Conservation (phyloP, 2,329 filamentous ascomycete genomes). For the Claviceps sp. region DNA sequence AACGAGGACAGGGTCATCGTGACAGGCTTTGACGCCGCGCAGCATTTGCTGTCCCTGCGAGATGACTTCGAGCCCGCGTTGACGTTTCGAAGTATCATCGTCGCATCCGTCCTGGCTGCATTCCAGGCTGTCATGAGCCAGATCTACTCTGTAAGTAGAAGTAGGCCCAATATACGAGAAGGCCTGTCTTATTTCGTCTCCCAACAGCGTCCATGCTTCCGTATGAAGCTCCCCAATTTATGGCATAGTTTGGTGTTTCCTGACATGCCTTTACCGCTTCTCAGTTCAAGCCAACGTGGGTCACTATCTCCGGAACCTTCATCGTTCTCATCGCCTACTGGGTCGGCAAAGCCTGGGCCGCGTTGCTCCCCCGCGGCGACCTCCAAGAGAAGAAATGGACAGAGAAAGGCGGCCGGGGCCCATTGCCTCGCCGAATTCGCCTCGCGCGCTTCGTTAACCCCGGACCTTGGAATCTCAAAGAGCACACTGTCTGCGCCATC, state of each 20-base stretch:
- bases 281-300: conserved; percentile 38
- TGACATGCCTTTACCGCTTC: background rate
- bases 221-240: too few relatives aligned
- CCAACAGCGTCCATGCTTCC: too few relatives aligned
- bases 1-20: conserved; percentile 32
- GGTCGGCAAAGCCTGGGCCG: conserved; percentile 27
- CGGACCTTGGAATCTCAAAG: conserved; percentile 40
- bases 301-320: conserved; percentile 39
- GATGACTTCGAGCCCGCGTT: conserved; percentile 37
- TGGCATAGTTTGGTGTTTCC: background rate
- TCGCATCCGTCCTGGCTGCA: conserved; percentile 33
- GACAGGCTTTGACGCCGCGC: conserved; percentile 36
- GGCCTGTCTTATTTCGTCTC: too few relatives aligned
- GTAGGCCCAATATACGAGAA: too few relatives aligned
- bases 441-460: conserved; percentile 33
- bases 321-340: conserved; percentile 46
- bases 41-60: conserved; percentile 34
- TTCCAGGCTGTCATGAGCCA: conserved; percentile 43
- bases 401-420: conserved; percentile 24
- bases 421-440: conserved; percentile 27
- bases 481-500: conserved; percentile 40
- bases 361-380: conserved; percentile 31
- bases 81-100: conserved; percentile 38
- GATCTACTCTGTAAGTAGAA: conserved; percentile 32
- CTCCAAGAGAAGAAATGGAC: conserved; percentile 33